Evolutionary conservation across 495 filamentous ascomycete genomes (phyloP).

Genomic region (Neurospora tetrasperma): DNA sequence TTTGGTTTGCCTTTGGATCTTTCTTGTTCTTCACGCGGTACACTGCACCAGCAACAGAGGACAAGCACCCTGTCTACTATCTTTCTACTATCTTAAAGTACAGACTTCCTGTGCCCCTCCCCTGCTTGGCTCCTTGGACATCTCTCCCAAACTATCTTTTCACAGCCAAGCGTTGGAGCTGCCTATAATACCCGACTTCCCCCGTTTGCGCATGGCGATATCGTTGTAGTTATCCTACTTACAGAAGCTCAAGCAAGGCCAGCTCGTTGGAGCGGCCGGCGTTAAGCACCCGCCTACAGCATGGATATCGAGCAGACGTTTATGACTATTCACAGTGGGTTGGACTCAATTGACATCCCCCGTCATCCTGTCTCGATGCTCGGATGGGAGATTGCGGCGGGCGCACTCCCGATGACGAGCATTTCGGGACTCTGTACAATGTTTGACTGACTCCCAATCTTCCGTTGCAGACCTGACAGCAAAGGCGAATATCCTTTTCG

Average conservation of each 20-base stretch:
- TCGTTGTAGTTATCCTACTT: constrained; percentile 16
- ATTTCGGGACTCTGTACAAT: not conserved
- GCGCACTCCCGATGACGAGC: not conserved
- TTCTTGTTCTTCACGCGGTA: constrained; percentile 1
- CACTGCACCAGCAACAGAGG: not conserved
- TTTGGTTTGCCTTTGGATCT: constrained; percentile 4
- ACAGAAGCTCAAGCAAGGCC: constrained; percentile 19
- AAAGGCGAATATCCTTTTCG: constrained; percentile 75
- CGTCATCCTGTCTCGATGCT: constrained; percentile 6
- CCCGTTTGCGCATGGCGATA: constrained; percentile 22
- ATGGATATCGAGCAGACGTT: constrained; percentile 77
- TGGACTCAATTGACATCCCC: constrained; percentile 7
- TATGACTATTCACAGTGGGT: constrained; percentile 84
- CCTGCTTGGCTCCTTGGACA: constrained; percentile 4
- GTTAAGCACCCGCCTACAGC: constrained; percentile 19
- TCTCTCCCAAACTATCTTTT: constrained; percentile 10
- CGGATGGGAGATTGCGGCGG: not conserved
- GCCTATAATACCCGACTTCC: constrained; percentile 1
- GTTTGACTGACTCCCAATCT: constrained; percentile 3
- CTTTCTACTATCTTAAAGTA: constrained; percentile 1
- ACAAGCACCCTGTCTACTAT: not conserved
- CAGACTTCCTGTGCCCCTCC: constrained; percentile 3
- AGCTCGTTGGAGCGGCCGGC: constrained; percentile 28
- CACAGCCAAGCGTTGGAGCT: constrained; percentile 1
- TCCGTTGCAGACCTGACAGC: constrained; percentile 51